Percentiles rank a stretch among this genome's conserved stretches.
phyloP scores from a whole-genome alignment of 495 filamentous ascomycete species.

The Podospora pseudocomata region DNA sequence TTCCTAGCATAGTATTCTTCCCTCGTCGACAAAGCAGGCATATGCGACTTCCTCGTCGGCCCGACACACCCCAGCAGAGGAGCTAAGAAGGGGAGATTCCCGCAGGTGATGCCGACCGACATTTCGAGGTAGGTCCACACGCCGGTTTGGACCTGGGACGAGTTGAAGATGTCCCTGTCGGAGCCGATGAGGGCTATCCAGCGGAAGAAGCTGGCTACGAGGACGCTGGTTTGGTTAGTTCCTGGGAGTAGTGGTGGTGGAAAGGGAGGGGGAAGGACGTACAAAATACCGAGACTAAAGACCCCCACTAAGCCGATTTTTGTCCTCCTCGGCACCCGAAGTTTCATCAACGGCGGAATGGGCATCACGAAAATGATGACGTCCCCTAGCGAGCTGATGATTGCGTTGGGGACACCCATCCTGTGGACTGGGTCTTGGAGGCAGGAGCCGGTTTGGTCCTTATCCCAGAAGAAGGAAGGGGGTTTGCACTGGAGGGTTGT shows the following conservation, averaged over 20 bases:
- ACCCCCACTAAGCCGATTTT: slow-evolving; percentile 13
- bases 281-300: slow-evolving; percentile 20
- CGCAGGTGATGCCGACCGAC: slow-evolving; percentile 23
- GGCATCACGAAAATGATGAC: slow-evolving; percentile 22
- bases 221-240: slow-evolving; percentile 11
- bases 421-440: slow-evolving; percentile 3
- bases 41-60: neutral
- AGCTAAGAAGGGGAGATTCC: slow-evolving; percentile 20
- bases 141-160: slow-evolving; percentile 11
- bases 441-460: slow-evolving; percentile 9
- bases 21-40: neutral
- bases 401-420: slow-evolving; percentile 13
- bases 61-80: slow-evolving; percentile 17
- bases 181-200: slow-evolving; percentile 16
- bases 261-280: neutral
- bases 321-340: slow-evolving; percentile 13
- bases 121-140: slow-evolving; percentile 25
- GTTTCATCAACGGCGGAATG: slow-evolving; percentile 15
- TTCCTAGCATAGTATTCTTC: neutral
- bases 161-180: slow-evolving; percentile 7
- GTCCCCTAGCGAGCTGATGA: slow-evolving; percentile 13
- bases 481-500: slow-evolving; percentile 18
- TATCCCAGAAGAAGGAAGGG: slow-evolving; percentile 15
- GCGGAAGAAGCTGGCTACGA: slow-evolving; percentile 15
- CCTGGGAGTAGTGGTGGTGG: neutral